Percentiles rank a stretch among this genome's conserved stretches.
phyloP scores from a whole-genome alignment of 257 asterid genomes.

The Ilex aquifolium region DNA sequence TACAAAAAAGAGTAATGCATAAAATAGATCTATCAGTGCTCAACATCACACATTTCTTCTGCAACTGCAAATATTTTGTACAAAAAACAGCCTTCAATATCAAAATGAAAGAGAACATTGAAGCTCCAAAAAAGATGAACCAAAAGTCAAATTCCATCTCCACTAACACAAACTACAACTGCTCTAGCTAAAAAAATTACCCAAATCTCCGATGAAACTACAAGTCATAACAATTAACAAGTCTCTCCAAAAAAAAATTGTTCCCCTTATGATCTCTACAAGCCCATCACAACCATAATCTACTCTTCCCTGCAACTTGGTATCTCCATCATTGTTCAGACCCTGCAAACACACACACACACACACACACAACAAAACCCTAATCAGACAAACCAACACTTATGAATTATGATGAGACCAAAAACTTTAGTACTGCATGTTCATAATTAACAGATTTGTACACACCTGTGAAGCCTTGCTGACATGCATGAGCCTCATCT shows the following conservation, averaged over 20 bases:
- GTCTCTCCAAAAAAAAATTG: no score
- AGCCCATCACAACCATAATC: not conserved
- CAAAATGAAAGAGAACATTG: not conserved
- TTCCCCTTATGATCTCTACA: conserved; percentile 4
- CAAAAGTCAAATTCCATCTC: no score
- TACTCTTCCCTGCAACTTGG: no score
- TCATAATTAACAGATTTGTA: conserved; percentile 3
- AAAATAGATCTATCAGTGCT: no score
- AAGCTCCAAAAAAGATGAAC: not conserved
- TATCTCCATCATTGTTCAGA: no score
- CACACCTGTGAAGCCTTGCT: conserved; percentile 33
- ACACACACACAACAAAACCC: no score
- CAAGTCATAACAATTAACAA: no score
- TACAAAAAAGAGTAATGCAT: no score
- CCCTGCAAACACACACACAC: no score
- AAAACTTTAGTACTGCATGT: not conserved
- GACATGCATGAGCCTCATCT: conserved; percentile 25
- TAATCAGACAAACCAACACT: no score
- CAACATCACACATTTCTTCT: not conserved
- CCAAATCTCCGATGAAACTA: no score
- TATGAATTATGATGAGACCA: conserved; percentile 12
- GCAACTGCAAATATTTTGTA: conserved; percentile 17
- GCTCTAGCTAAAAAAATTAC: no score
- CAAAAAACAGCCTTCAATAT: conserved; percentile 8
- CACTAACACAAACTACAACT: not conserved